Conservation (phyloP, 768 basidiomycete genomes). For the Tephrocybe sp. region DNA sequence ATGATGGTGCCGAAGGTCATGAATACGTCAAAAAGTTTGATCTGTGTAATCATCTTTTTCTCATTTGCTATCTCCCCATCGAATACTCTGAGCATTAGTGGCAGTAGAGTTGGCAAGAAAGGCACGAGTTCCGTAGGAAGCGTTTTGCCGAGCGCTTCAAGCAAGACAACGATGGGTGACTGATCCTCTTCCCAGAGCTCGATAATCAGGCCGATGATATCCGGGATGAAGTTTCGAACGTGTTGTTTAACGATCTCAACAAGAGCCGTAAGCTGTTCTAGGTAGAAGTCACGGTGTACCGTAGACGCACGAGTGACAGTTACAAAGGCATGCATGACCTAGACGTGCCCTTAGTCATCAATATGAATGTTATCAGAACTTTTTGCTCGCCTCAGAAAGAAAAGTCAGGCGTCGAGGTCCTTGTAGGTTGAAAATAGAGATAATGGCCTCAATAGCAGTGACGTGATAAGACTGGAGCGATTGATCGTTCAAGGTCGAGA, state of each 20-base stretch:
- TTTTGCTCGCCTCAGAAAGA: constrained; percentile 72
- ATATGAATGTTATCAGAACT: too few species aligned
- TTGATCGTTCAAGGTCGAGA: constrained; percentile 86
- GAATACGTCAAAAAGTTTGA: constrained; percentile 93
- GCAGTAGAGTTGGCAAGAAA: constrained; percentile 87
- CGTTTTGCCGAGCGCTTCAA: constrained; percentile 91
- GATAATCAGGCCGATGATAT: constrained; percentile 80
- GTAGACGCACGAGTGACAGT: constrained; percentile 81
- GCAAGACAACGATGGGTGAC: constrained; percentile 87
- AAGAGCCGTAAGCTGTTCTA: constrained; percentile 94
- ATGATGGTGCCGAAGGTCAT: constrained; percentile 94
- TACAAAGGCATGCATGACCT: constrained; percentile 96
- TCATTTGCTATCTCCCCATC: constrained; percentile 84
- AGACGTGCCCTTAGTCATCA: too few species aligned
- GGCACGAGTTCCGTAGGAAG: constrained; percentile 97
- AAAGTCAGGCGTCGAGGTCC: constrained; percentile 95
- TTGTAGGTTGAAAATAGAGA: constrained; percentile 99
- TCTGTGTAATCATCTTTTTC: constrained; percentile 73
- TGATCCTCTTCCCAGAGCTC: constrained; percentile 93
- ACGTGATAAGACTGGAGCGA: constrained; percentile 86
- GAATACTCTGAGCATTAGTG: constrained; percentile 87
- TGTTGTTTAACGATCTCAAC: constrained; percentile 97
- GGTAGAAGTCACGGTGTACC: constrained; percentile 83
- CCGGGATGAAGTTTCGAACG: constrained; percentile 86
- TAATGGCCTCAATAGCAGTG: constrained; percentile 94